Evolutionary conservation across 495 filamentous ascomycete species (phyloP).

Genomic region (Clohesyomyces aquaticus): DNA sequence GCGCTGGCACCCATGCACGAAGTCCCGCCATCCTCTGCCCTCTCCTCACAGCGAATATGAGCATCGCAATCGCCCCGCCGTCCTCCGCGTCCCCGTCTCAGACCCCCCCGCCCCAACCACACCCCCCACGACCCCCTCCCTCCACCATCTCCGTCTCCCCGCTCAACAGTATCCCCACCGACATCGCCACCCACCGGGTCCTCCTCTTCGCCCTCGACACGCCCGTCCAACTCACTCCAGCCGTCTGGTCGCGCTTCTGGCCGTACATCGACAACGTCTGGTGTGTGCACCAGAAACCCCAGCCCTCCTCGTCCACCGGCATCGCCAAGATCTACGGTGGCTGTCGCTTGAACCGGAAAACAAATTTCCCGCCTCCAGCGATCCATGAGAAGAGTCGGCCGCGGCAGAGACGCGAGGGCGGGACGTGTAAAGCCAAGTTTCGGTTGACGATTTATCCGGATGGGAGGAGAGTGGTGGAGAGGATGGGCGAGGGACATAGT

Average conservation of each 20-base stretch:
- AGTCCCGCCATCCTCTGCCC: background rate
- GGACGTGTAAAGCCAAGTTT: conserved; percentile 34
- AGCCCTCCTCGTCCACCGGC: conserved; percentile 19
- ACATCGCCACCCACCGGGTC: conserved; percentile 29
- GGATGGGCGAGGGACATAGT: conserved; percentile 22
- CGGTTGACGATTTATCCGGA: conserved; percentile 30
- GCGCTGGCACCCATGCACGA: too few species aligned
- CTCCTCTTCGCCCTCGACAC: conserved; percentile 38
- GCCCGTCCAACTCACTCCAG: conserved; percentile 26
- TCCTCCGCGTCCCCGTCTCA: conserved; percentile 2
- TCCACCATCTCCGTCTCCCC: conserved; percentile 11
- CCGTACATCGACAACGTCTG: conserved; percentile 36
- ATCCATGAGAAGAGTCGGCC: conserved; percentile 13
- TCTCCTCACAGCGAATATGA: background rate
- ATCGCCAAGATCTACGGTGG: conserved; percentile 30
- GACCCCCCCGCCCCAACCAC: conserved; percentile 1
- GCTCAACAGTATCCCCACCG: conserved; percentile 28
- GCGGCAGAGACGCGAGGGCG: conserved; percentile 30
- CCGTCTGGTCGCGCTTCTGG: conserved; percentile 30
- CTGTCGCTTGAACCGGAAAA: conserved; percentile 31
- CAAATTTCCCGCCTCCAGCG: conserved; percentile 18
- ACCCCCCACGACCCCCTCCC: background rate
- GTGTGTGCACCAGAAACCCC: conserved; percentile 31
- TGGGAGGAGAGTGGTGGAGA: conserved; percentile 14
- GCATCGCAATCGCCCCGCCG: background rate